phyloP scores from a whole-genome alignment of 352 stramenopile genomes.

The Globisporangium barbulae region DNA sequence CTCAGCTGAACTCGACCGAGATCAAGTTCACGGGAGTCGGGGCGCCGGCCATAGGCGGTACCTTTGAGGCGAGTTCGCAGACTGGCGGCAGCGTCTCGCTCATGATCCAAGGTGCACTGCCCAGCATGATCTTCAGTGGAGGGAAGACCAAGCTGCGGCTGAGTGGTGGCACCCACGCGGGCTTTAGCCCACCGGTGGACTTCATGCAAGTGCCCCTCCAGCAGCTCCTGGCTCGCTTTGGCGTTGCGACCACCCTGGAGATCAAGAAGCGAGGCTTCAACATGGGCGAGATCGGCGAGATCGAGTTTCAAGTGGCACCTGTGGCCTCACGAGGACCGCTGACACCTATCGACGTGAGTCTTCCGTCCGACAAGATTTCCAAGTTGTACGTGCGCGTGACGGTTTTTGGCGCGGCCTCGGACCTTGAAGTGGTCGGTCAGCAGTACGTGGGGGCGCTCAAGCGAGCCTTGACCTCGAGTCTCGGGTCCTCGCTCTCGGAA shows the following conservation, averaged over 20 bases:
- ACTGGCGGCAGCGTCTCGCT: constrained; percentile 58
- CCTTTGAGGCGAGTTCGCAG: constrained; percentile 33
- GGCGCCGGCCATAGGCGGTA: constrained; percentile 14
- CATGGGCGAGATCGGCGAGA: constrained; percentile 37
- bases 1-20: constrained; percentile 43
- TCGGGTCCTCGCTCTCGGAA: constrained; percentile 1
- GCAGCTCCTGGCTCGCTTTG: constrained; percentile 42
- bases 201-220: constrained; percentile 52
- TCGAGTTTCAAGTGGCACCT: constrained; percentile 28
- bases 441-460: constrained; percentile 35
- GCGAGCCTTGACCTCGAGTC: constrained; percentile 20
- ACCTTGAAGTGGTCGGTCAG: constrained; percentile 29
- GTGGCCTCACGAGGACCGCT: constrained; percentile 14
- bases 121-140: constrained; percentile 38
- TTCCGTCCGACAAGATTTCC: constrained; percentile 25
- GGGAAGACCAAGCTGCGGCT: constrained; percentile 29
- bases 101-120: constrained; percentile 64
- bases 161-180: constrained; percentile 53
- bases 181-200: constrained; percentile 60
- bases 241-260: constrained; percentile 27
- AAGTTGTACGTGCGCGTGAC: constrained; percentile 41
- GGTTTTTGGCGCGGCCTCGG: constrained; percentile 34
- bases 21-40: constrained; percentile 32
- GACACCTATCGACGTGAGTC: constrained; percentile 37
- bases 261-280: constrained; percentile 49